These are phyloP conservation scores for Leishmania aethiopica DNA, from an alignment of 208 protist species.

Conservation along the genomic window DNA sequence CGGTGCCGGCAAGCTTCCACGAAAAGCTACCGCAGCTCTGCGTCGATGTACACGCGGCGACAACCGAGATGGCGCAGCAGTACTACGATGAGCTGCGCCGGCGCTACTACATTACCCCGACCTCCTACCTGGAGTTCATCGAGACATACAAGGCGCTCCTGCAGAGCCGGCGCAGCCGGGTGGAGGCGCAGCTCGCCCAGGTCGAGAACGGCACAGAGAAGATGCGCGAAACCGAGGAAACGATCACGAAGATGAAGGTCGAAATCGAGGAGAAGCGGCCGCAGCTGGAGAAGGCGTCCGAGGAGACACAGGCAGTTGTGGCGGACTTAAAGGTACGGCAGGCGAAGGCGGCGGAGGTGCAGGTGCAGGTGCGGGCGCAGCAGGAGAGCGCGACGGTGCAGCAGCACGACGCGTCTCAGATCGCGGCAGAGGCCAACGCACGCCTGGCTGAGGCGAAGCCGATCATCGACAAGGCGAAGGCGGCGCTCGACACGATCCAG, in stretches of 20 bases:
- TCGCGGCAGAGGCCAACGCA: constrained; percentile 89
- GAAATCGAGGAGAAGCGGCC: constrained; percentile 93
- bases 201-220: constrained; percentile 90
- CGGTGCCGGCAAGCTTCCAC: constrained; percentile 53
- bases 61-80: constrained; percentile 67
- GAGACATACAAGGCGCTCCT: constrained; percentile 92
- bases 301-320: constrained; percentile 90
- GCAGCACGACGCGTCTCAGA: constrained; percentile 83
- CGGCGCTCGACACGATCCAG: constrained; percentile 94
- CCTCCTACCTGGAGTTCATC: constrained; percentile 96
- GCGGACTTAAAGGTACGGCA: constrained; percentile 89
- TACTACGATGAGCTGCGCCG: constrained; percentile 94
- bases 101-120: constrained; percentile 95
- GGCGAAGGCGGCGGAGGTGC: constrained; percentile 85
- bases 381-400: constrained; percentile 89
- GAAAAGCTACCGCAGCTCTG: constrained; percentile 77
- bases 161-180: constrained; percentile 65
- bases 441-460: constrained; percentile 95
- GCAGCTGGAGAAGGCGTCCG: constrained; percentile 86
- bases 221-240: constrained; percentile 93
- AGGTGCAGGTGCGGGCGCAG: constrained; percentile 89
- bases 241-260: constrained; percentile 91
- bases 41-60: constrained; percentile 88
- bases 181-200: constrained; percentile 90
- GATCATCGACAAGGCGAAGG: constrained; percentile 91